These are phyloP conservation scores for Aspergillus indologenus DNA, from an alignment of 495 filamentous ascomycete genomes.

Conservation along the genomic window DNA sequence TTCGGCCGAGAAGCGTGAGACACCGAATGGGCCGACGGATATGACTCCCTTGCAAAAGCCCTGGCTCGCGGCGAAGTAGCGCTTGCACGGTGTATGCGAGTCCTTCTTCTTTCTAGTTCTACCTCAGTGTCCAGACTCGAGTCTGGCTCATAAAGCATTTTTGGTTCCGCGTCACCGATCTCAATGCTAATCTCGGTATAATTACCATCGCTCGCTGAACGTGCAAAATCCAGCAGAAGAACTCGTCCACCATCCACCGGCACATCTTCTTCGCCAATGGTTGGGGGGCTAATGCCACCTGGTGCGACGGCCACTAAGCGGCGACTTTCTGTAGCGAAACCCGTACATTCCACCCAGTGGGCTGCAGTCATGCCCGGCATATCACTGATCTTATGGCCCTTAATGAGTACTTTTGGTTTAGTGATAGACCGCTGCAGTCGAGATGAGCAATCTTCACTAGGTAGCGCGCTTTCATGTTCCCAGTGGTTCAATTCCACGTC, in stretches of 20 bases:
- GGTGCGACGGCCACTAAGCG: constrained; percentile 73
- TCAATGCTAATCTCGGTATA: constrained; percentile 63
- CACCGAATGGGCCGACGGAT: constrained; percentile 18
- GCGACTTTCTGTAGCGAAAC: constrained; percentile 16
- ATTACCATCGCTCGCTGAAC: constrained; percentile 53
- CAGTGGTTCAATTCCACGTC: constrained; percentile 15
- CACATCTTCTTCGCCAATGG: constrained; percentile 69
- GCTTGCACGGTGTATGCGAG: constrained; percentile 41
- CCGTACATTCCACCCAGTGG: constrained; percentile 36
- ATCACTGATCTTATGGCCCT: constrained; percentile 38
- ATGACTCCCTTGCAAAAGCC: constrained; percentile 22
- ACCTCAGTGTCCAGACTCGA: constrained; percentile 79
- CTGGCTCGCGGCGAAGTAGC: constrained; percentile 22
- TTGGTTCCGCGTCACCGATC: constrained; percentile 66
- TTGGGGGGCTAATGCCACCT: constrained; percentile 61
- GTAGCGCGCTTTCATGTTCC: constrained; percentile 5
- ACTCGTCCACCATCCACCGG: constrained; percentile 81
- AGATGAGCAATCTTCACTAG: constrained; percentile 24
- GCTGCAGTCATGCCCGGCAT: constrained; percentile 43
- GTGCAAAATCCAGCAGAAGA: constrained; percentile 73
- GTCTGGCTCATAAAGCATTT: constrained; percentile 69
- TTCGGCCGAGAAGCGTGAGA: constrained; percentile 14
- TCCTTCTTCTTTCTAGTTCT: constrained; percentile 73
- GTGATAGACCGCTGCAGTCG: constrained; percentile 34
- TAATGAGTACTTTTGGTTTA: constrained; percentile 35